phyloP scores from a whole-genome alignment of 2,329 filamentous ascomycete genomes.

The Didymella glomerata region DNA sequence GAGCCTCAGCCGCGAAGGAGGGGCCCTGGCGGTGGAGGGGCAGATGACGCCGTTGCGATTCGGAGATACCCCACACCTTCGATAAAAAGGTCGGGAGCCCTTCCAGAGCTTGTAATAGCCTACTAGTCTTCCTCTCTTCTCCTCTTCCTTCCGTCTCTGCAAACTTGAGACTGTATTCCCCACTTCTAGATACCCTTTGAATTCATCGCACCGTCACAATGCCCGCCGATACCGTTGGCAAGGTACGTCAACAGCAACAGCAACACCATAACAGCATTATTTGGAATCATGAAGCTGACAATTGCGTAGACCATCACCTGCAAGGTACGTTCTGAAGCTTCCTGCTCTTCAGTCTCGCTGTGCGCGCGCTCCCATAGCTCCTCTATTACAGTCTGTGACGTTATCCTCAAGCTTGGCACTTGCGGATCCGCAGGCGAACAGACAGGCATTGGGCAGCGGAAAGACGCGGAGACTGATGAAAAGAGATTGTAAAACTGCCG shows the following conservation, averaged over 20 bases:
- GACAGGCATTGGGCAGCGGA: conserved; percentile 19
- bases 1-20: conserved; percentile 38
- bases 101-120: conserved; percentile 26
- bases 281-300: conserved; percentile 17
- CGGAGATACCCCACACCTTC: conserved; percentile 31
- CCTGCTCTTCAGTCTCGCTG: conserved; percentile 71
- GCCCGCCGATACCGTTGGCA: conserved; percentile 21
- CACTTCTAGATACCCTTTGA: conserved; percentile 28
- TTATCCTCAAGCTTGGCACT: conserved; percentile 26
- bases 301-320: conserved; percentile 82
- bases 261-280: conserved; percentile 7
- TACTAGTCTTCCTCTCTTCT: conserved; percentile 23
- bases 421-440: conserved; percentile 42
- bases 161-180: conserved; percentile 15
- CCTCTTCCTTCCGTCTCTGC: conserved; percentile 18
- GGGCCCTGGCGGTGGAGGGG: conserved; percentile 33
- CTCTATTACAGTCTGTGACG: conserved; percentile 18
- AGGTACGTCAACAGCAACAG: conserved; percentile 15
- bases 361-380: conserved; percentile 26
- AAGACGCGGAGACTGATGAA: conserved; percentile 1
- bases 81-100: conserved; percentile 38
- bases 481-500: not conserved
- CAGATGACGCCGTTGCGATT: conserved; percentile 29
- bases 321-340: conserved; percentile 59
- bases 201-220: conserved; percentile 21